Conservation (phyloP, 2,329 filamentous ascomycete species). For the Aspergillus sojae region DNA sequence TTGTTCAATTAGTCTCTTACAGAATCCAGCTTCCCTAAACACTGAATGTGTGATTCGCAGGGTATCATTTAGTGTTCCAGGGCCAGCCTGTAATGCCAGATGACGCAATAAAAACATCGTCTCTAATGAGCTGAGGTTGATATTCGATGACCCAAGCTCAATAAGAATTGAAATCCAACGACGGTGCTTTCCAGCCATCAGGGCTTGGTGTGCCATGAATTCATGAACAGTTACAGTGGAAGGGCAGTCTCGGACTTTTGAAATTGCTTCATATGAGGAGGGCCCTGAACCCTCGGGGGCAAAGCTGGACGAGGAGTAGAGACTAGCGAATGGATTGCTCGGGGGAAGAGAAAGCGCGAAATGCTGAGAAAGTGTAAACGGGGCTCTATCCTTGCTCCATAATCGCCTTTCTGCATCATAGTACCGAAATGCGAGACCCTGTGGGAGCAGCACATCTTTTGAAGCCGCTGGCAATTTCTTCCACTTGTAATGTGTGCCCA, state of each 20-base stretch:
- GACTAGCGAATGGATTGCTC: constrained; percentile 38
- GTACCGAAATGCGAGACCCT: constrained; percentile 52
- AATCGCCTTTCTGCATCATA: constrained; percentile 42
- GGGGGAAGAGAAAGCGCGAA: constrained; percentile 43
- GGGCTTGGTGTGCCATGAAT: constrained; percentile 49
- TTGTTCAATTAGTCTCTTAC: constrained; percentile 50
- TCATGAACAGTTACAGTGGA: constrained; percentile 51
- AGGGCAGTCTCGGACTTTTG: constrained; percentile 52
- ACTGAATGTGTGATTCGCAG: constrained; percentile 53
- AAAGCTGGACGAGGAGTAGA: constrained; percentile 31
- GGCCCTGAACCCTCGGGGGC: constrained; percentile 41
- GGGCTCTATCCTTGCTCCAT: neutral
- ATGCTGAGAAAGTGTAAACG: constrained; percentile 51
- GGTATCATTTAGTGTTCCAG: constrained; percentile 33
- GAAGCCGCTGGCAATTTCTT: constrained; percentile 45
- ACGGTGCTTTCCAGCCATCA: constrained; percentile 47
- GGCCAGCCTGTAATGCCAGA: constrained; percentile 60
- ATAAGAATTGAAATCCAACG: constrained; percentile 54
- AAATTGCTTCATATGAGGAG: constrained; percentile 54
- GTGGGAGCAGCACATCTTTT: constrained; percentile 49
- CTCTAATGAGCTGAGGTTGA: constrained; percentile 63
- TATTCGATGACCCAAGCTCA: constrained; percentile 55
- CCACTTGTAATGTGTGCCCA: constrained; percentile 52
- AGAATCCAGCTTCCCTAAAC: constrained; percentile 56
- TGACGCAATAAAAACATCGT: constrained; percentile 55